Evolutionary conservation across 2,329 filamentous ascomycete genomes (phyloP).

Genomic region (Xylaria sp.): DNA sequence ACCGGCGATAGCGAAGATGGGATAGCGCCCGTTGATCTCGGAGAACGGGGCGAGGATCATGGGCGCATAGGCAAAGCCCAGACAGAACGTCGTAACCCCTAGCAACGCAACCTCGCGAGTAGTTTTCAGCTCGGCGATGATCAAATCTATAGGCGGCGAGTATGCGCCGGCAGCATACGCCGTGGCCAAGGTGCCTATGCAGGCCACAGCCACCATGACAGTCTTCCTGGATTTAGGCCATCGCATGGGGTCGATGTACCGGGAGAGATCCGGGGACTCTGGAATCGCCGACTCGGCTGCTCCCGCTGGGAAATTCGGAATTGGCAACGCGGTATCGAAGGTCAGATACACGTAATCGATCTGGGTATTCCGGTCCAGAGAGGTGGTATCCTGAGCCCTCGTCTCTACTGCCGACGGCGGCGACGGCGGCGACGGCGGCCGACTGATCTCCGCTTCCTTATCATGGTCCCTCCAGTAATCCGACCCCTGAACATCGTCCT

Average conservation of each 20-base stretch:
- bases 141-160: slow-evolving; percentile 69
- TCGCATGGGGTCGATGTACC: slow-evolving; percentile 72
- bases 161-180: slow-evolving; percentile 85
- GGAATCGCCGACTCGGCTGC: neutral
- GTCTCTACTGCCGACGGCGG: neutral
- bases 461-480: neutral
- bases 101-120: slow-evolving; percentile 69
- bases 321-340: slow-evolving; percentile 64
- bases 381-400: neutral
- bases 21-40: slow-evolving; percentile 85
- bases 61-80: slow-evolving; percentile 80
- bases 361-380: slow-evolving; percentile 24
- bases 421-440: neutral
- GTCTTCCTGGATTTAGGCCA: slow-evolving; percentile 76
- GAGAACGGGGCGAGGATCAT: slow-evolving; percentile 90
- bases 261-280: slow-evolving; percentile 57
- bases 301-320: slow-evolving; percentile 42
- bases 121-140: slow-evolving; percentile 69
- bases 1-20: slow-evolving; percentile 79
- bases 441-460: neutral
- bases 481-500: neutral
- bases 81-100: slow-evolving; percentile 82
- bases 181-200: slow-evolving; percentile 75
- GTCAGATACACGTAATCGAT: slow-evolving; percentile 66
- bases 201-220: slow-evolving; percentile 74